These are phyloP conservation scores for Vicia faba DNA, from an alignment of 306 rosid genomes.

Conservation along the genomic window DNA sequence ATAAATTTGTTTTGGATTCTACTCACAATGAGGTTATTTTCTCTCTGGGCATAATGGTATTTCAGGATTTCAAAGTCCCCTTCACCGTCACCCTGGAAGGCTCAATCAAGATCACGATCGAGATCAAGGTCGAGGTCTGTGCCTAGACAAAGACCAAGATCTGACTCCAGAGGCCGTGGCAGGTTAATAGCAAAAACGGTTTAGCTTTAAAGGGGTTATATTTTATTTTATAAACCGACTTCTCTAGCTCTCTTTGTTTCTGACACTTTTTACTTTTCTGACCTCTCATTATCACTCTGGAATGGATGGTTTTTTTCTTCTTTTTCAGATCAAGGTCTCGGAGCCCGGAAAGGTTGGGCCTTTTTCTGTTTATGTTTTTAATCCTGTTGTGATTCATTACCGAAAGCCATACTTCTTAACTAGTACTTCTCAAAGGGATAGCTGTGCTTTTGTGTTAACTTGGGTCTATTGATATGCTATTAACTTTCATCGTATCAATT, in stretches of 20 bases:
- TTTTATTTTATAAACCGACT: background rate
- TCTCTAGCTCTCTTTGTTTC: background rate
- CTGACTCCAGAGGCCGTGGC: slow-evolving; percentile 76
- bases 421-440: slow-evolving; percentile 13
- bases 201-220: slow-evolving; percentile 1
- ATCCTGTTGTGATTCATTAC: background rate
- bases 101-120: slow-evolving; percentile 68
- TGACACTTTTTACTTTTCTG: slow-evolving; percentile 14
- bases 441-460: slow-evolving; percentile 6
- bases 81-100: slow-evolving; percentile 84
- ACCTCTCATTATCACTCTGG: slow-evolving; percentile 1
- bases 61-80: slow-evolving; percentile 78
- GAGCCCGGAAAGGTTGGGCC: slow-evolving; percentile 75
- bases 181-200: slow-evolving; percentile 57
- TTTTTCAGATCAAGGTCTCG: slow-evolving; percentile 80
- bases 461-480: slow-evolving; percentile 17
- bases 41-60: slow-evolving; percentile 11
- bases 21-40: background rate
- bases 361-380: background rate
- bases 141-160: slow-evolving; percentile 52
- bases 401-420: background rate
- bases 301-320: slow-evolving; percentile 37
- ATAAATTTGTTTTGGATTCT: background rate
- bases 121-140: slow-evolving; percentile 62
- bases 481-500: slow-evolving; percentile 28